Evolutionary conservation across 352 stramenopile genomes (phyloP).

Genomic region (Pythium phragmiticola): DNA sequence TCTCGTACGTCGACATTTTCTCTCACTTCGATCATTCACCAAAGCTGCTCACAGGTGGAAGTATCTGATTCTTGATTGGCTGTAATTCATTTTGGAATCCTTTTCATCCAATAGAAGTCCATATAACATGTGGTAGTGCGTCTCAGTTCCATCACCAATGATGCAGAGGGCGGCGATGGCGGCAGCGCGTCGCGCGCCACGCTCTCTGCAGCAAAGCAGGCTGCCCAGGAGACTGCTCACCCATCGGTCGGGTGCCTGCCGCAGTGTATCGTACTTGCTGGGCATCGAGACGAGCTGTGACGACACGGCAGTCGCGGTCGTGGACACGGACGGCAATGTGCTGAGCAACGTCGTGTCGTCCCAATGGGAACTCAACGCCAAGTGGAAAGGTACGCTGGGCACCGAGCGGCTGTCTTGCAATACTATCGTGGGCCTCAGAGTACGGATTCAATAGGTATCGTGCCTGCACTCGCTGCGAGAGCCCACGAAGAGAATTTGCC

Average conservation of each 20-base stretch:
- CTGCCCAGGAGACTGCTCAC: background rate
- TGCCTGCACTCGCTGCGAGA: conserved; percentile 92
- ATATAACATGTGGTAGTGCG: background rate
- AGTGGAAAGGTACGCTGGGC: conserved; percentile 66
- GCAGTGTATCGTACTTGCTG: conserved; percentile 73
- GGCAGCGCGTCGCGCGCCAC: conserved; percentile 4
- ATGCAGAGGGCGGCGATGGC: conserved; percentile 3
- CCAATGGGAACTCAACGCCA: conserved; percentile 88
- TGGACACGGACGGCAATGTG: conserved; percentile 90
- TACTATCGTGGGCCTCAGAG: background rate
- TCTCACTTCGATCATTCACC: background rate
- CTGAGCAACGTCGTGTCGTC: conserved; percentile 93
- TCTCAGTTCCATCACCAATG: conserved; percentile 4
- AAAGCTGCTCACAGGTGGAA: conserved; percentile 1
- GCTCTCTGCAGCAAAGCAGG: background rate
- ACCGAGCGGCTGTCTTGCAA: background rate
- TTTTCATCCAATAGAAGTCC: conserved; percentile 3
- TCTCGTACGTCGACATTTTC: conserved; percentile 82
- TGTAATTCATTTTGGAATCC: background rate
- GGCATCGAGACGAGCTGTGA: conserved; percentile 97
- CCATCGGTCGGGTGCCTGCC: background rate
- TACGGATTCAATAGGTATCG: conserved; percentile 77
- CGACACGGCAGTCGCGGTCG: conserved; percentile 91
- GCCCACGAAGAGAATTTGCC: conserved; percentile 96
- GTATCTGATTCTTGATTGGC: background rate